These are phyloP conservation scores for Sclerotinia trifoliorum DNA, from an alignment of 2,329 filamentous ascomycete species.

Conservation along the genomic window DNA sequence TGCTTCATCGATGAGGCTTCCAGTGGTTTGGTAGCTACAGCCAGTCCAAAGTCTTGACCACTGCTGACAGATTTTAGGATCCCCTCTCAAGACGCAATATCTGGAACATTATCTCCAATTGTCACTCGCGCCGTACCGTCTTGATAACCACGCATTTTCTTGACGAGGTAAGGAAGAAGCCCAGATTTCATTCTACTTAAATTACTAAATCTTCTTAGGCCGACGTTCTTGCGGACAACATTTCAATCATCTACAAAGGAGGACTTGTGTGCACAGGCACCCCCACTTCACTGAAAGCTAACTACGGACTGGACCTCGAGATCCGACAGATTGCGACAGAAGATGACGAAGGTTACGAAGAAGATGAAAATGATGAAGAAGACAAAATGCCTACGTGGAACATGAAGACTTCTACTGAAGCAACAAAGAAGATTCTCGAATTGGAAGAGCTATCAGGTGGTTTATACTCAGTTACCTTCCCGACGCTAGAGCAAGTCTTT, in stretches of 20 bases:
- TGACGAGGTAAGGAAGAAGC: background rate
- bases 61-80: conserved; percentile 37
- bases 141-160: background rate
- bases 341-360: background rate
- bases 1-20: conserved; percentile 67
- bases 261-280: background rate
- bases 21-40: conserved; percentile 50
- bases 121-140: conserved; percentile 59
- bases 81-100: conserved; percentile 64
- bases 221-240: background rate
- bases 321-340: background rate
- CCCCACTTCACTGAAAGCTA: background rate
- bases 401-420: background rate
- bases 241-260: background rate
- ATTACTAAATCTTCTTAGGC: background rate
- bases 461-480: background rate
- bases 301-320: background rate
- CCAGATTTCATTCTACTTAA: background rate
- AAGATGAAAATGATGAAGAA: background rate
- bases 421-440: background rate
- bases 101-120: conserved; percentile 65
- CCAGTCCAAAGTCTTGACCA: background rate
- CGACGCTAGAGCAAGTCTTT: background rate
- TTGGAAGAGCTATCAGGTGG: conserved; percentile 2
- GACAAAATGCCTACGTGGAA: background rate